Base-by-base conservation (phyloP, 768 basidiomycete species). In the Floccularia luteovirens region DNA sequence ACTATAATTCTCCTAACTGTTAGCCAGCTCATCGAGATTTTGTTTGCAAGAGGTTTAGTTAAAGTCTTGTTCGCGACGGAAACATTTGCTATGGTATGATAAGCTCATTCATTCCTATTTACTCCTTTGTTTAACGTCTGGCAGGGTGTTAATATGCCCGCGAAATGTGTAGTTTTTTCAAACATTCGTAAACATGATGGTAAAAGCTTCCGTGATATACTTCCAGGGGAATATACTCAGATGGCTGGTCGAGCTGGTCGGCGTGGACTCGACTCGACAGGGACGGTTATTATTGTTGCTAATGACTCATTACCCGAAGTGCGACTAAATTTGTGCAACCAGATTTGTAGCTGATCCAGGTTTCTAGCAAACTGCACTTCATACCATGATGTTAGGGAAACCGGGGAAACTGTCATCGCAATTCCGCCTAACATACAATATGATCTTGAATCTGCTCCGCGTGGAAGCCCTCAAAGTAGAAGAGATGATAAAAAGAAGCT, bases 91-190 rank as follows among this genome's bases (percentile, higher is more conserved):
- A 98, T 99, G 94, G 93, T 91, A 41, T 42, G 69, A 53, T n/a
- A 39, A 32, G 43, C 44, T 33, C 12, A 27, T n/a, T 19, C 30
- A 2, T 36, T 13, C n/a, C 24, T n/a, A n/a, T n/a, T n/a, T n/a
- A n/a, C 5, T 22, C 32, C 24, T 12, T 43, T 41, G 16, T 21
- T 16, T 38, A 44, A 38, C 17, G 34, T 44, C 42, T 37, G 39
- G 6, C 44, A 97, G 93, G 96, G 96, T 36, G 96, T 99, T 40
- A 99, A 99, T 61, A 99, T 99, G 96, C 96, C 96, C 14, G 90
- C 96, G 2, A 86, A 81, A 69, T 92, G 84, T 51, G 96, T 99
- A 3, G 96, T 97, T 5, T 99, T 97, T 61, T 93, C 96, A 3
- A 81, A 77, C 32, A 93, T 87, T 38, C 75, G 91, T 32, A 99